Base-by-base conservation (phyloP, 2,329 filamentous ascomycete genomes). In the Nectriaceae sp. region DNA sequence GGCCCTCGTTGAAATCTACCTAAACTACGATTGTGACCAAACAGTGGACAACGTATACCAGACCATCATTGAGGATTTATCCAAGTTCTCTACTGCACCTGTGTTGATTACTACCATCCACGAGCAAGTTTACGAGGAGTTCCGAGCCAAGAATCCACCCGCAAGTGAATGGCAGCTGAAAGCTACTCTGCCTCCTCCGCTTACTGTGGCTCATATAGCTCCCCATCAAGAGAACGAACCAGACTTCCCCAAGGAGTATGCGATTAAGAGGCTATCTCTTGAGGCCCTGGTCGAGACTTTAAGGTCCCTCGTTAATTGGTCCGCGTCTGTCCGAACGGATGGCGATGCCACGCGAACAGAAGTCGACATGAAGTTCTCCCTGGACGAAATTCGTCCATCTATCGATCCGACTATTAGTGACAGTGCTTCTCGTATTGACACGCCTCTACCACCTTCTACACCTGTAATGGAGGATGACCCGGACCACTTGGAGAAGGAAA, bases 21-120 rank as follows among this genome's bases (percentile, higher is more conserved):
- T 99, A 54, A 99, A 99, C 70, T 99, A 99, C 65, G 94, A 99
- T 67, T 99, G 94, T 71, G 95, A 97, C 64, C 82, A 93, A 51
- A 91, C 90, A 35, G 83, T 97, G 50, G 93, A 97, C 71, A 99
- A 99, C 69, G 94, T 97, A 70, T 99, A 96, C 68, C 94, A 99
- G 70, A 87, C 82, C 18, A 86, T 97, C 45, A 92, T 99, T 42
- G 95, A 99, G 67, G 91, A 97, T 69, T 75, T 99, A 16, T 94
- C 93, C 24, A 88, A 87, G 60, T 88, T 96, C 60, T 89, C 91
- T 2, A 94, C 88, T 44, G 80, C 85, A 10, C 86, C 92, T 1
- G 85, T 96, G 4, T 69, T 84, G 10, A 83, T 96, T 33, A 90
- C 85, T 2, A 75, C 87, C 2, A 70, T 84, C 24, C 89, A 96